These are phyloP conservation scores for Triticum turgidum DNA, from an alignment of 176 grass and related monocot species.

Conservation along the genomic window DNA sequence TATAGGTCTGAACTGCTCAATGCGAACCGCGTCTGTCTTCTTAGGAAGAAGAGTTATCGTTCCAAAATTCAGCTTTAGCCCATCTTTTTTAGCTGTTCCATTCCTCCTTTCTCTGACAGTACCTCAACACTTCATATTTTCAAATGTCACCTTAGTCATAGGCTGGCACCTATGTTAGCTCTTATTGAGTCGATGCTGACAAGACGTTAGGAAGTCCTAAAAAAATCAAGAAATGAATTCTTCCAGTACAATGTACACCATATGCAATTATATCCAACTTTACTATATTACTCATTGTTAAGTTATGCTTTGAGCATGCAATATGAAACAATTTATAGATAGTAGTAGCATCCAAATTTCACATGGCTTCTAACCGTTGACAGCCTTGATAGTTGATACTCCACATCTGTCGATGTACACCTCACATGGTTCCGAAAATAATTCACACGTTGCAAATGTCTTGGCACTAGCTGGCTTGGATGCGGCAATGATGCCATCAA, in stretches of 20 bases:
- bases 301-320: background rate
- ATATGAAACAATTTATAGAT: background rate
- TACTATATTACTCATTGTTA: background rate
- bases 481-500: constrained; percentile 34
- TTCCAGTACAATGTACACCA: background rate
- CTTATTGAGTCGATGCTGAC: background rate
- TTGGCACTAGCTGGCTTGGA: constrained; percentile 38
- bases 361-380: constrained; percentile 17
- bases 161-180: background rate
- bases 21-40: too few species aligned
- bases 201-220: background rate
- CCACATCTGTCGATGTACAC: background rate
- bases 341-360: background rate
- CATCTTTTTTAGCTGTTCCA: background rate
- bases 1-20: too few species aligned
- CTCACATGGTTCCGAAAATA: constrained; percentile 31
- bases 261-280: background rate
- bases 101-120: background rate
- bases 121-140: background rate
- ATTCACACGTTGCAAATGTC: constrained; percentile 16
- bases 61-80: background rate
- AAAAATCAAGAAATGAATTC: background rate
- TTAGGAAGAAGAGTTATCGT: too few species aligned
- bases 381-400: constrained; percentile 14
- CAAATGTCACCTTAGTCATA: background rate